Percentiles rank a stretch among this genome's conserved stretches.
Evolutionary conservation across 1,284 basidiomycete species (phyloP).

Genomic region (Limonomyces culmigenus): DNA sequence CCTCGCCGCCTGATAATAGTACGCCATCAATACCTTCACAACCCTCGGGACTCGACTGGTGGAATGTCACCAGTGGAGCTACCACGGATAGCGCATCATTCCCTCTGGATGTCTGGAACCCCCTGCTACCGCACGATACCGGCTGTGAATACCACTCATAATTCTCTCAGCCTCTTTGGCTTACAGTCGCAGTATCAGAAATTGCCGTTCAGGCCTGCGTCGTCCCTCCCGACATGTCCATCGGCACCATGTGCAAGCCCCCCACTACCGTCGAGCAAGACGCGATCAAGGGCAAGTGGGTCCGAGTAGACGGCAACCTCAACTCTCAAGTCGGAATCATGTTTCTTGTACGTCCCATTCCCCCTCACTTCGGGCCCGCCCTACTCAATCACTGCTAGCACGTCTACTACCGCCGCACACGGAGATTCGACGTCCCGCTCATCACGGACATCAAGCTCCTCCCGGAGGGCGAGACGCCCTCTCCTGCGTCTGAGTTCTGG

Average conservation of each 20-base stretch:
- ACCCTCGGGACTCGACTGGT: conserved; percentile 41
- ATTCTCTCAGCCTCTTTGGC: conserved; percentile 2
- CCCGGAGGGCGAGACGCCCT: conserved; percentile 27
- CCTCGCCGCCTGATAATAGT: conserved; percentile 15
- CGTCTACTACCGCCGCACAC: conserved; percentile 72
- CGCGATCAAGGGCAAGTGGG: conserved; percentile 76
- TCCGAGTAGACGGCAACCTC: conserved; percentile 63
- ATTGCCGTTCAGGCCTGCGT: conserved; percentile 60
- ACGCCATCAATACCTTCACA: conserved; percentile 4
- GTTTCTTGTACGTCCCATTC: conserved; percentile 27
- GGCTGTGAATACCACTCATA: conserved; percentile 37
- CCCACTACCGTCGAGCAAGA: conserved; percentile 54
- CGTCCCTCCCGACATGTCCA: conserved; percentile 37
- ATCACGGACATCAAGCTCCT: conserved; percentile 47
- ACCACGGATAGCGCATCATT: conserved; percentile 42
- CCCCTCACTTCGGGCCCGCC: conserved; percentile 3
- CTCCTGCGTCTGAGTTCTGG: conserved; percentile 30
- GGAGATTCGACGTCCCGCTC: conserved; percentile 59
- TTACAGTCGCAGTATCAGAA: conserved; percentile 49
- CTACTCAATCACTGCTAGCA: conserved; percentile 23
- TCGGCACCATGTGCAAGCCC: conserved; percentile 45
- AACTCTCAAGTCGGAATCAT: conserved; percentile 50
- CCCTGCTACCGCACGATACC: conserved; percentile 66
- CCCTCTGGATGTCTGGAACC: conserved; percentile 70
- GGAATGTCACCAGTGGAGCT: conserved; percentile 39